These are phyloP conservation scores for Ogataea allantospora DNA, from an alignment of 805 yeast species.

Conservation along the genomic window DNA sequence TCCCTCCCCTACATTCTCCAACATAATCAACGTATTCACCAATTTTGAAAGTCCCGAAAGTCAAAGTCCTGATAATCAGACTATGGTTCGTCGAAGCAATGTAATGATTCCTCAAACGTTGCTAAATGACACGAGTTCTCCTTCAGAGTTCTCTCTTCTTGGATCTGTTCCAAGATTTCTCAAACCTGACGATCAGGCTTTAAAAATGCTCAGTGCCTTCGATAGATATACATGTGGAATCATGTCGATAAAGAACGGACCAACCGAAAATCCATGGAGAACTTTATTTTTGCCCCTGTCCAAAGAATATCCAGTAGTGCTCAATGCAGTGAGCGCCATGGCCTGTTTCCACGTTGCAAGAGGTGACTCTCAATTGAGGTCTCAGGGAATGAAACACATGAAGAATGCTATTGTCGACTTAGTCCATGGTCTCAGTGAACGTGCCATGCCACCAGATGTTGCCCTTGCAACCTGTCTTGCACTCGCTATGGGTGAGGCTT, in stretches of 20 bases:
- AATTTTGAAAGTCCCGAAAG: slow-evolving; percentile 25
- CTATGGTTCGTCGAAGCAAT: slow-evolving; percentile 10
- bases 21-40: slow-evolving; percentile 29
- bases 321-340: slow-evolving; percentile 65
- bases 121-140: not conserved
- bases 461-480: slow-evolving; percentile 65
- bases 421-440: slow-evolving; percentile 51
- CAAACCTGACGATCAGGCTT: slow-evolving; percentile 29
- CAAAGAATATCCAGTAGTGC: slow-evolving; percentile 50
- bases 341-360: slow-evolving; percentile 58
- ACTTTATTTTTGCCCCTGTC: slow-evolving; percentile 56
- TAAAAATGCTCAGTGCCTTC: slow-evolving; percentile 36
- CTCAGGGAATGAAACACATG: slow-evolving; percentile 57
- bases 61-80: slow-evolving; percentile 28
- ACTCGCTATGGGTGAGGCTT: slow-evolving; percentile 62
- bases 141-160: slow-evolving; percentile 6
- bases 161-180: slow-evolving; percentile 23
- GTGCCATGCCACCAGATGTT: slow-evolving; percentile 57
- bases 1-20: slow-evolving; percentile 29
- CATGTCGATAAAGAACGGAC: slow-evolving; percentile 64
- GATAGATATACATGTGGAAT: slow-evolving; percentile 49
- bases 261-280: slow-evolving; percentile 68
- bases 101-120: slow-evolving; percentile 15
- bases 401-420: slow-evolving; percentile 56
- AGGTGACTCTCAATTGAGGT: slow-evolving; percentile 42